Conservation (phyloP, 148 eudicot species). For the Arbutus unedo region DNA sequence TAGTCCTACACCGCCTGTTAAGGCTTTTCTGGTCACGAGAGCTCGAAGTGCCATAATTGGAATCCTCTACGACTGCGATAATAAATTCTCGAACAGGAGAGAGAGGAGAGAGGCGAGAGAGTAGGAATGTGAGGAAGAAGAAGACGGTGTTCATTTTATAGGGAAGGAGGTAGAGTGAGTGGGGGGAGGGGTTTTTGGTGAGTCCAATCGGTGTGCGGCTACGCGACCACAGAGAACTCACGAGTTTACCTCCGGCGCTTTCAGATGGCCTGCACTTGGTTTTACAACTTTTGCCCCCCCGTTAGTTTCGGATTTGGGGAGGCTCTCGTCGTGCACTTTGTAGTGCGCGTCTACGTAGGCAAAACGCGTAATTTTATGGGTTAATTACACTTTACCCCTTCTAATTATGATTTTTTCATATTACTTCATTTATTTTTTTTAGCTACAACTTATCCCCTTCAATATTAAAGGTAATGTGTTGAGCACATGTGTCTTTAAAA, state of each 20-base stretch:
- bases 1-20: conserved; percentile 19
- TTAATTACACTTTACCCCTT: no score
- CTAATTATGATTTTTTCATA: no score
- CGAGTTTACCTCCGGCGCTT: no score
- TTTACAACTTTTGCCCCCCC: background rate
- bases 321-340: no score
- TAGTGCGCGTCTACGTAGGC: no score
- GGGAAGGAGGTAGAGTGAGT: no score
- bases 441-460: no score
- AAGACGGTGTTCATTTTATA: background rate
- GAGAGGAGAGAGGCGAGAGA: background rate
- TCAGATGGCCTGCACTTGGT: background rate
- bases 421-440: no score
- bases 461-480: no score
- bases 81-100: background rate
- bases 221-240: background rate
- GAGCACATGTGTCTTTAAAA: no score
- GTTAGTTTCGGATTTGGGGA: no score
- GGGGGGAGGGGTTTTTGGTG: background rate
- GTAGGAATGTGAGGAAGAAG: background rate
- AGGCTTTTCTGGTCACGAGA: conserved; percentile 25
- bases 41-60: conserved; percentile 43
- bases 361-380: no score
- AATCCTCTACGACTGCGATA: background rate
- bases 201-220: conserved; percentile 1